These are phyloP conservation scores for Areca catechu DNA, from an alignment of 176 grass and related monocot genomes.

Conservation along the genomic window DNA sequence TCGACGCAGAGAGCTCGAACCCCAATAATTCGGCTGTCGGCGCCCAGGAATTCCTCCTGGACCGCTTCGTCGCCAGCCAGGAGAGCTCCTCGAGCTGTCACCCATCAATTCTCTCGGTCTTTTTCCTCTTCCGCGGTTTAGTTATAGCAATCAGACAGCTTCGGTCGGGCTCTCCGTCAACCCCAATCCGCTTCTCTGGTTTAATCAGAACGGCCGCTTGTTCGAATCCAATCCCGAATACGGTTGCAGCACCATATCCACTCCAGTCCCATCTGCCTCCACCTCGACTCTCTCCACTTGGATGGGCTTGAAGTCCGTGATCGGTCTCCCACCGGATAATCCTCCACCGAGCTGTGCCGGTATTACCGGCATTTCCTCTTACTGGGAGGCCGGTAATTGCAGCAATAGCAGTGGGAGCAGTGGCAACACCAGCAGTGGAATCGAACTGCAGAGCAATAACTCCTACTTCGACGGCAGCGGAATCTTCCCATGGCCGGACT, in stretches of 20 bases:
- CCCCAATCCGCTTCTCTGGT: conserved; percentile 28
- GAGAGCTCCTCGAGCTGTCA: conserved; percentile 24
- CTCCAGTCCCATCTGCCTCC: conserved; percentile 27
- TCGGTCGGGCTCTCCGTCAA: not conserved
- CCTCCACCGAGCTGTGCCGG: conserved; percentile 5
- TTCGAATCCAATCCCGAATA: conserved; percentile 9
- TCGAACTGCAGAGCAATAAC: conserved; percentile 47
- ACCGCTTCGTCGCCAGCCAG: conserved; percentile 27
- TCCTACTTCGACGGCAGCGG: conserved; percentile 38
- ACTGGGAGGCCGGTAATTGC: conserved; percentile 50
- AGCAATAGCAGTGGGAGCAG: conserved; percentile 40
- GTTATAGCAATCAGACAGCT: conserved; percentile 24
- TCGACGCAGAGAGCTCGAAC: conserved; percentile 23
- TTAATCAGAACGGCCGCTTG: conserved; percentile 25
- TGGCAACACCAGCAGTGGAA: conserved; percentile 34
- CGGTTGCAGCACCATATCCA: conserved; percentile 32
- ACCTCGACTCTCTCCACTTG: conserved; percentile 39
- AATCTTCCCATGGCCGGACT: conserved; percentile 53
- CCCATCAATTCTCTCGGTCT: conserved; percentile 12
- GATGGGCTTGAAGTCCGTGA: conserved; percentile 25
- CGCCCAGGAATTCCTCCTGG: conserved; percentile 26
- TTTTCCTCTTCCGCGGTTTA: conserved; percentile 47
- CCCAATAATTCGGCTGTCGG: conserved; percentile 14
- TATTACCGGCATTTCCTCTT: conserved; percentile 22
- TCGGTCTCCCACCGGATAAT: conserved; percentile 12